Base-by-base conservation (phyloP, 768 basidiomycete species). In the Tubosaeta brunneosetosa region DNA sequence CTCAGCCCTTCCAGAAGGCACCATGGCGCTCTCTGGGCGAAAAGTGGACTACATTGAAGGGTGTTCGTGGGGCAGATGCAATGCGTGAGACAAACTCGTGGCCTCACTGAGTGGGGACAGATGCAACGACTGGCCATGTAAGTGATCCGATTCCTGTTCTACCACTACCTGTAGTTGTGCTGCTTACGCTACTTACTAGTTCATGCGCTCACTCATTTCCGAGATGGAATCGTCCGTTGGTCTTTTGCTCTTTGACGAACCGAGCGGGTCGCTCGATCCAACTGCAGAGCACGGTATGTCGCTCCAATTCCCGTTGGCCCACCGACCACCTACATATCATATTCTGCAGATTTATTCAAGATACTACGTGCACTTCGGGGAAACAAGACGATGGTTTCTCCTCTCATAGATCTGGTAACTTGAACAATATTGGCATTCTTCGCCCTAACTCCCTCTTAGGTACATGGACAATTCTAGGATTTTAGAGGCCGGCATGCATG, bases 311-410 rank as follows among this genome's bases (percentile, higher is more conserved):
- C 29, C 19, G 13, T 2, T 26, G 3, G 11, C n/a, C 34, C 34
- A 6, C 44, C 49, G 19, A n/a, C n/a, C n/a, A n/a, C 8, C 1
- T 3, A 19, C 36, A 44, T 16, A 14, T 14, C 48, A 4, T 17
- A 3, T 26, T 1, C 4, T 13, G 17, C 49, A 80, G 79, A 91
- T 60, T 71, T 91, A 9, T 91, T 91, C 50, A 80, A 86, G 55
- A 75, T 87, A 41, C 71, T 91, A 27, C 79, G 85, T 17, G 69
- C 75, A 8, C 63, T 89, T 19, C 76, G 87, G 42, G 86, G 85
- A 14, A 83, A 78, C 65, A 91, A 88, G 67, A 90, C 88, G 2
- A 90, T 90, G 88, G 67, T 22, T 89, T 89, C 62, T 89, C 87
- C 1, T 85, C 85, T 0, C 89, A 69, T 19, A 49, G 68, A 29